Percentiles rank a stretch among this genome's conserved stretches.
These are phyloP conservation scores for Chaetomiaceae sp. DNA, from an alignment of 2,329 filamentous ascomycete genomes.

Conservation along the genomic window DNA sequence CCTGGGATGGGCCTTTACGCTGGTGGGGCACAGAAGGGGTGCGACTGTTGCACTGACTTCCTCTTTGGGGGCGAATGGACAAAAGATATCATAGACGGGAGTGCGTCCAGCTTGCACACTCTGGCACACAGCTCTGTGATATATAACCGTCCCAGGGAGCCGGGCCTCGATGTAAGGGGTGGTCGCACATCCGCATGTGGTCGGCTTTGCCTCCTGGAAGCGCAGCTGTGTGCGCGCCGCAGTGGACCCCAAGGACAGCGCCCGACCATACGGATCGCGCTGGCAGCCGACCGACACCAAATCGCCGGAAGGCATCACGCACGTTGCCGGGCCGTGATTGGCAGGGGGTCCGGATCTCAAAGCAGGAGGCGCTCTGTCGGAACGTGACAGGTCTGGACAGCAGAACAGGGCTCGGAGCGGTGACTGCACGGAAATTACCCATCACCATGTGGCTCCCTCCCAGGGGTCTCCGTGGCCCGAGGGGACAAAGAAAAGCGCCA, in stretches of 20 bases:
- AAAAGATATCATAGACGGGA: background rate
- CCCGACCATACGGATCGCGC: constrained; percentile 18
- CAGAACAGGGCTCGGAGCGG: constrained; percentile 7
- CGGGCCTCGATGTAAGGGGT: background rate
- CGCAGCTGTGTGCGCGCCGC: background rate
- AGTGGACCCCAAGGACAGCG: constrained; percentile 8
- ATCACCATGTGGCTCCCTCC: too few relatives aligned
- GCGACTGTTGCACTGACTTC: background rate
- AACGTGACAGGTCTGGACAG: background rate
- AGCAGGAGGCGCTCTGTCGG: constrained; percentile 4
- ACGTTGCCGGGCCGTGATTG: constrained; percentile 3
- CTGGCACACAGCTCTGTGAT: background rate
- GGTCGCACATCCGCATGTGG: constrained; percentile 2
- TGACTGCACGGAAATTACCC: constrained; percentile 2
- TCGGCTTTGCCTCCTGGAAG: constrained; percentile 6
- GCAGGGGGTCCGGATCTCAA: background rate
- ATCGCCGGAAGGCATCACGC: constrained; percentile 5
- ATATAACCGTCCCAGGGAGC: background rate
- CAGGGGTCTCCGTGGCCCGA: too few relatives aligned
- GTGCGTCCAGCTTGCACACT: background rate
- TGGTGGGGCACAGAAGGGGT: background rate
- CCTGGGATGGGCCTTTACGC: background rate
- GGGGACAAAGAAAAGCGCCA: too few relatives aligned
- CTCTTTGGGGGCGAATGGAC: background rate
- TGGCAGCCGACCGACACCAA: constrained; percentile 13